Evolutionary conservation across 202 grass and related monocot species (phyloP).

Genomic region (Schoenoplectus tabernaemontani): DNA sequence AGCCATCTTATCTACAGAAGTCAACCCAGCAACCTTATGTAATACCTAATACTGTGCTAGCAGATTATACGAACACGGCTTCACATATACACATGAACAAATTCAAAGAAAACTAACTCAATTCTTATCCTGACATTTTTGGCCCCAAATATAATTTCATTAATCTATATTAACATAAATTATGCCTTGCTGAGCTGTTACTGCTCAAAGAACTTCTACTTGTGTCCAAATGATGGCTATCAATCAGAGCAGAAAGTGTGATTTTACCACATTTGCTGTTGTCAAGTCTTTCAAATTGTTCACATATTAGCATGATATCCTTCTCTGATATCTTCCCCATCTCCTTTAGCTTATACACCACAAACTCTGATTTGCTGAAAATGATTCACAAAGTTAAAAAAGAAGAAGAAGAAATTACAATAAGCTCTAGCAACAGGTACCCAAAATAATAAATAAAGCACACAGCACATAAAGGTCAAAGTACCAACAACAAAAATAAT

Average conservation of each 20-base stretch:
- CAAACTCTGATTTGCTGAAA: conserved; percentile 90
- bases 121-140: neutral
- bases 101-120: neutral
- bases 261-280: conserved; percentile 78
- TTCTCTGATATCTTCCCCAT: conserved; percentile 86
- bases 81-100: conserved; percentile 7
- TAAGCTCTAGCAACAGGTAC: neutral
- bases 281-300: conserved; percentile 87
- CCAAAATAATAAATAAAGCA: neutral
- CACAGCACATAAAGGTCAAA: neutral
- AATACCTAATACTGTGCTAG: neutral
- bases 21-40: neutral
- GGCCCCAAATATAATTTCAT: neutral
- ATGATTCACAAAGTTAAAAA: conserved; percentile 6
- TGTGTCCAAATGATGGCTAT: conserved; percentile 49
- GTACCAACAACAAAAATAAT: neutral
- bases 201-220: too few relatives aligned
- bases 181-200: neutral
- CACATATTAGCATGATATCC: conserved; percentile 58
- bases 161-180: neutral
- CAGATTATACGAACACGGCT: too few relatives aligned
- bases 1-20: neutral
- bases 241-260: conserved; percentile 68
- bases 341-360: conserved; percentile 88
- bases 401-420: neutral